Base-by-base conservation (phyloP, 495 filamentous ascomycete genomes). In the Staphylotrichum tortipilum region DNA sequence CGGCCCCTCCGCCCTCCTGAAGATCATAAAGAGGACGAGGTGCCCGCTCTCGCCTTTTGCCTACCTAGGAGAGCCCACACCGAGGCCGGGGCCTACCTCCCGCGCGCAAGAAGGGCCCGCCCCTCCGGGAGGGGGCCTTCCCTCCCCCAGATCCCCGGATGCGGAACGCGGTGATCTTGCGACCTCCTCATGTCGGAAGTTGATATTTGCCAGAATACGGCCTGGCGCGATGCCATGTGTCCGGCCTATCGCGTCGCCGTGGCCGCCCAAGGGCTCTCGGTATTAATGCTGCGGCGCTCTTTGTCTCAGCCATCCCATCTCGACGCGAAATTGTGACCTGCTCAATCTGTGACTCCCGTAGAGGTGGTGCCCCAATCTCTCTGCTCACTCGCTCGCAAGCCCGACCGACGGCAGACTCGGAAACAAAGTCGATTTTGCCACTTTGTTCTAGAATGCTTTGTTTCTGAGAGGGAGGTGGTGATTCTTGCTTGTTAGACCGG, bases 171-270 rank as follows among this genome's bases (percentile, higher is more conserved):
- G 11, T 40, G 31, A 38, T 52, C 35, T 45, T 18, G 17, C 10
- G 36, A 19, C 14, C 18, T 21, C 19, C 22, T 43, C 50, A 29
- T 61, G 60, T 63, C 43, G 48, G 57, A 63, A 45, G 50, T 61
- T 60, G 52, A 46, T 58, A 63, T 63, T 58, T 63, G 60, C 36
- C 60, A 63, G 57, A 60, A 63, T 60, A 21, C 28, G 4, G n/a
- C 37, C 51, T 19, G 37, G 31, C 30, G n/a, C 22, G 28, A 36
- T 38, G 30, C 31, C n/a, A 14, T 18, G n/a, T 9, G 17, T 30
- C 22, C 37, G 15, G 38, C 33, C 33, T 21, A 38, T 49, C 3
- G 17, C 7, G 21, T 31, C 10, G 40, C 17, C 11, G 24, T 26
- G 18, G 12, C 11, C 18, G 22, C 3, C 29, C 39, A n/a, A n/a